A percentile compares a stretch with the other conserved stretches of the same genome.
Conservation (phyloP, 257 asterid genomes). For the Mitragyna speciosa region DNA sequence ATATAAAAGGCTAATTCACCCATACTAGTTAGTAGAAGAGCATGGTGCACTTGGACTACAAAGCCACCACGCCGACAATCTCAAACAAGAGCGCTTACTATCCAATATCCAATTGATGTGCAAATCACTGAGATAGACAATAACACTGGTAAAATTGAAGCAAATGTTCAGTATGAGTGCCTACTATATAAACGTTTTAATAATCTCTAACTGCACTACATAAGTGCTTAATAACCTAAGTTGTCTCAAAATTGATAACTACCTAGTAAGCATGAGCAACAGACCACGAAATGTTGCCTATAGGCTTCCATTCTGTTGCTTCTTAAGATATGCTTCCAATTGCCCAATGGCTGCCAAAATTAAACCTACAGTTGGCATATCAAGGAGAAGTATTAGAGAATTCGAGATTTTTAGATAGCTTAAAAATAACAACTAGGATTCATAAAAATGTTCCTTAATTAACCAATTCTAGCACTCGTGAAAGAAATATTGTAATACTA, state of each 20-base stretch:
- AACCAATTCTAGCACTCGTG: background rate
- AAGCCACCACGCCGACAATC: background rate
- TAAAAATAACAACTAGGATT: background rate
- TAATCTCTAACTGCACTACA: background rate
- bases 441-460: background rate
- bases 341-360: constrained; percentile 38
- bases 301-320: constrained; percentile 35
- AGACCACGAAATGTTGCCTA: constrained; percentile 8
- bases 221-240: background rate
- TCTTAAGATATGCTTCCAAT: constrained; percentile 30
- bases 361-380: constrained; percentile 28
- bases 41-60: background rate
- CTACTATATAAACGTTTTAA: background rate
- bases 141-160: background rate
- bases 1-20: background rate
- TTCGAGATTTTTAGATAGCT: background rate
- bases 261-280: background rate
- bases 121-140: background rate
- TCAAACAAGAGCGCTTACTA: background rate
- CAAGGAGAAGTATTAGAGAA: background rate
- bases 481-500: background rate
- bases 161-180: background rate
- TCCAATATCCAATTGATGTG: background rate
- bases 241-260: background rate
- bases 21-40: background rate